phyloP scores from a whole-genome alignment of 306 rosid species.

The Pterocarpus macrocarpus region DNA sequence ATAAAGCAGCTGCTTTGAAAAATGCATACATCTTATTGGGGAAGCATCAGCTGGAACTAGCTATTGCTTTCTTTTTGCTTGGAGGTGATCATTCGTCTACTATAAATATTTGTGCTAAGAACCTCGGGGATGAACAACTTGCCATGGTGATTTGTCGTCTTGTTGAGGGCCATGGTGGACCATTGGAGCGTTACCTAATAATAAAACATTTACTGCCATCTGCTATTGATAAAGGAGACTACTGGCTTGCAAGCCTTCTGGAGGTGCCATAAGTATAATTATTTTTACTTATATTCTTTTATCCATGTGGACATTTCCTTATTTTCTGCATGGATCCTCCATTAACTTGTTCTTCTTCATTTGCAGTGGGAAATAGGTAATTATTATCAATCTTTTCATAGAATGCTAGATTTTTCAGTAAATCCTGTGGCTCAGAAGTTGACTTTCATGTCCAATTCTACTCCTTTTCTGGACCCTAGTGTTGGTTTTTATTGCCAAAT shows the following conservation, averaged over 20 bases:
- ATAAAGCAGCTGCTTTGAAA: conserved; percentile 96
- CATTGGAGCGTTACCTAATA: conserved; percentile 75
- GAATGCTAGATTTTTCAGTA: conserved; percentile 67
- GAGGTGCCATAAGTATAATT: conserved; percentile 63
- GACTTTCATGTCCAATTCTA: conserved; percentile 58
- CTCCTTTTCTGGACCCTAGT: conserved; percentile 78
- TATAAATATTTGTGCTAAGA: conserved; percentile 83
- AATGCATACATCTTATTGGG: conserved; percentile 96
- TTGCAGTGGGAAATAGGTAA: conserved; percentile 96
- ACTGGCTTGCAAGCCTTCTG: conserved; percentile 92
- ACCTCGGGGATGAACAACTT: conserved; percentile 95
- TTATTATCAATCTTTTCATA: conserved; percentile 73
- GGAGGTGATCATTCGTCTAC: conserved; percentile 97
- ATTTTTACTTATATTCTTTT: conserved; percentile 24
- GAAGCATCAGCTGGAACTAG: conserved; percentile 90
- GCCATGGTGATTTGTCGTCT: conserved; percentile 92
- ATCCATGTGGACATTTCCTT: conserved; percentile 24
- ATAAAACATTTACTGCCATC: conserved; percentile 78
- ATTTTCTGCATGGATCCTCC: conserved; percentile 27
- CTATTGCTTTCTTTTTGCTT: conserved; percentile 92
- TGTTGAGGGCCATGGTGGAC: conserved; percentile 86
- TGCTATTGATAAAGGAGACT: conserved; percentile 79
- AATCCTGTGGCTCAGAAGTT: conserved; percentile 53
- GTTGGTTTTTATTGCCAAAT: conserved; percentile 77
- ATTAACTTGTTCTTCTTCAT: conserved; percentile 46